Evolutionary conservation across 768 basidiomycete genomes (phyloP).

Genomic region (Hypholoma sublateritium): DNA sequence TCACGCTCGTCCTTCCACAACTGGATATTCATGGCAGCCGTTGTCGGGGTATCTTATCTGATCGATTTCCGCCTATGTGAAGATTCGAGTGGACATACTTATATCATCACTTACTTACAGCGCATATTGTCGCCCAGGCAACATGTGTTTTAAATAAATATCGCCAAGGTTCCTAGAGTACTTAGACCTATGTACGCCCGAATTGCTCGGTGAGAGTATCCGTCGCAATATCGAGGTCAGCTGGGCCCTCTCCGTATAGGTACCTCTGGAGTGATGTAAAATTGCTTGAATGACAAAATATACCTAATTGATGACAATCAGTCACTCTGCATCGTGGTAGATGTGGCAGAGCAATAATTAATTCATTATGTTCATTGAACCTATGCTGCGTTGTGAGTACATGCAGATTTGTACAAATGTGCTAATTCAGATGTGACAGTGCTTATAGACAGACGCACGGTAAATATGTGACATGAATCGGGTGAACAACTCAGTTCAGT

Average conservation of each 20-base stretch:
- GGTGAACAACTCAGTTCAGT: constrained; percentile 4
- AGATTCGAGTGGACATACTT: no score
- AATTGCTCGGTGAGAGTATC: not conserved
- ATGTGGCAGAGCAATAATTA: not conserved
- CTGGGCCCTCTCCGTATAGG: not conserved
- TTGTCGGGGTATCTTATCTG: not conserved
- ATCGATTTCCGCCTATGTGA: not conserved
- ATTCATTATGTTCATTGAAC: not conserved
- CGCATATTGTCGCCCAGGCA: no score
- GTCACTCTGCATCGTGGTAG: not conserved
- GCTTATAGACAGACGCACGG: not conserved
- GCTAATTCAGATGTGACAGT: not conserved
- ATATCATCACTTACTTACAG: no score
- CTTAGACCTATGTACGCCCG: not conserved
- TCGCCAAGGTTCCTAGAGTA: no score
- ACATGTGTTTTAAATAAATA: no score
- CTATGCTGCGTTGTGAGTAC: not conserved
- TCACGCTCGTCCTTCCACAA: no score
- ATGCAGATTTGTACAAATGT: not conserved
- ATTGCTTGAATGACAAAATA: not conserved
- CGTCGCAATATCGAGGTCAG: not conserved
- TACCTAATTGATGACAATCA: no score
- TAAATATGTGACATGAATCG: not conserved
- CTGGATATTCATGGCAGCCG: no score
- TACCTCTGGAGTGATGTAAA: not conserved